Evolutionary conservation across 2,329 filamentous ascomycete species (phyloP), one percentile per base, ranked within the genome.

Genomic region (Nothopassalora personata): DNA sequence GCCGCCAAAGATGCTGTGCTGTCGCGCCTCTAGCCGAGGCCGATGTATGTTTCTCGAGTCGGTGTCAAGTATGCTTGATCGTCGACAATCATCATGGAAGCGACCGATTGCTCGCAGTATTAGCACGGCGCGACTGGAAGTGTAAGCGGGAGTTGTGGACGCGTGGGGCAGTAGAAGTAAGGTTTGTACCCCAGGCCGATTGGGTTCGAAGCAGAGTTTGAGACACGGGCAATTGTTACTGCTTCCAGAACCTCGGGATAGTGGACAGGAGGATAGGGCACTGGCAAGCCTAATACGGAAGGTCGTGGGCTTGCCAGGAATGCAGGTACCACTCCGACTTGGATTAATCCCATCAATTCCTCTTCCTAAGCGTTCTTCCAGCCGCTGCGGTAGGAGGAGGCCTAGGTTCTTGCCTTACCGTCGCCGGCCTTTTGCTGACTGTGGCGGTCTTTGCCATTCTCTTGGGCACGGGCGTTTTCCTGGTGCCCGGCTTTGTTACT

Each of bases 401-500:
- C n/a, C 62, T 63, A n/a, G 62, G 56, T 45, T 66, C 66, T 46
- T 65, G 67, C 63, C 67, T 69, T 34, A 58, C 59, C 33, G 59
- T 60, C 10, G 64, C 63, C n/a, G 60, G 79, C 46, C 77, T 71
- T n/a, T 74, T 73, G 19, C 77, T 75, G n/a, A 77, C 67, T 5
- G 77, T 72, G 10, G 76, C 70, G 23, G 56, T 43, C 19, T 55
- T 34, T 30, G 59, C 56, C 23, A 53, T 48, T 36, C 60, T 66
- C 54, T 60, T 63, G 19, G 64, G 36, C 51, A 49, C 57, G 4
- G 62, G 45, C n/a, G 54, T 53, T 56, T 65, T 65, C 31, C 54
- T 63, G 5, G 60, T 54, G n/a, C 70, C 62, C 4, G 75, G 70
- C 72, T 81, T 68, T 1, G 58, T 68, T 34, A 87, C 79, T 23